Evolutionary conservation across 305 asterid genomes (phyloP).

Genomic region (Plantago coronopus): DNA sequence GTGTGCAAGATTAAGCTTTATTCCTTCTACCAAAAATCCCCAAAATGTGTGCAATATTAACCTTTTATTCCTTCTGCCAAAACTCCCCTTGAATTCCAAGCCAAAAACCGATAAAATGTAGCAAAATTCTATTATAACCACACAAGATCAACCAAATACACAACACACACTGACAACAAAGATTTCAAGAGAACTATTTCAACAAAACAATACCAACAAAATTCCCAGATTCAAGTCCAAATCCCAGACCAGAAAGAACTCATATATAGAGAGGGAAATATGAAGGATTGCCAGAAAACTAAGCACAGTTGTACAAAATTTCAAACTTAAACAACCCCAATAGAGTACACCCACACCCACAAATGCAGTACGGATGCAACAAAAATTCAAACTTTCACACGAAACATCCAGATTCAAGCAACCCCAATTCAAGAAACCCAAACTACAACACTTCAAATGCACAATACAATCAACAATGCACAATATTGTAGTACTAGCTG

Average conservation of each 20-base stretch:
- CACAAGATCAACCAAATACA: slow-evolving; percentile 25
- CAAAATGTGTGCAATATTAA: too few relatives aligned
- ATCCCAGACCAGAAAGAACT: slow-evolving; percentile 14
- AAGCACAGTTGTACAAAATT: slow-evolving; percentile 14
- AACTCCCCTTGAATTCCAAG: slow-evolving; percentile 23
- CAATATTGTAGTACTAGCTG: slow-evolving; percentile 18
- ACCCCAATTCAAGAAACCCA: slow-evolving; percentile 21
- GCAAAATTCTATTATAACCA: slow-evolving; percentile 22
- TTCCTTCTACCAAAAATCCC: too few relatives aligned
- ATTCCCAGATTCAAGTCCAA: slow-evolving; percentile 24
- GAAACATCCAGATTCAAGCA: slow-evolving; percentile 41
- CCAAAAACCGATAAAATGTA: slow-evolving; percentile 23
- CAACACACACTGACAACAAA: slow-evolving; percentile 25
- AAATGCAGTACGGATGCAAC: slow-evolving; percentile 29
- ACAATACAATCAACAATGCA: slow-evolving; percentile 20
- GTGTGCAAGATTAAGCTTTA: slow-evolving; percentile 30
- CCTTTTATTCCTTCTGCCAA: too few relatives aligned
- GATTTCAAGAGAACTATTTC: too few relatives aligned
- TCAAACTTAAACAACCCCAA: slow-evolving; percentile 22
- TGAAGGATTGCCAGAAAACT: slow-evolving; percentile 4
- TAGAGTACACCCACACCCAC: slow-evolving; percentile 11
- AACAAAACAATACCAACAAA: slow-evolving; percentile 1
- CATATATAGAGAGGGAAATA: neutral
- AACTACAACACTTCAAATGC: too few relatives aligned
- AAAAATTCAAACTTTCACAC: slow-evolving; percentile 27